A percentile compares a stretch with the other conserved stretches of the same genome.
Conservation (phyloP, 208 protist species). For the Porcisia hertigi region DNA sequence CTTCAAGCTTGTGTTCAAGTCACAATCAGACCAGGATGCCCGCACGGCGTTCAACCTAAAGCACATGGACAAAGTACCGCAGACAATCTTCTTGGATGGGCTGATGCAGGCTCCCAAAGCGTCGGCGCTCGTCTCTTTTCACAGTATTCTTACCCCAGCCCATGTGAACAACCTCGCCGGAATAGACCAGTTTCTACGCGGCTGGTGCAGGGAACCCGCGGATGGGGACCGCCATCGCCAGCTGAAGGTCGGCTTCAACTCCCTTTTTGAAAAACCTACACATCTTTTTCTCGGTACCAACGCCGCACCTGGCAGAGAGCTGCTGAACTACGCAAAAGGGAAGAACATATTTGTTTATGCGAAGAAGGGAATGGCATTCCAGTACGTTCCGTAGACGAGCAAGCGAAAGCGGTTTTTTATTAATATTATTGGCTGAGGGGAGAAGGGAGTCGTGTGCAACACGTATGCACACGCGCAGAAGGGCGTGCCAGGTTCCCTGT, state of each 20-base stretch:
- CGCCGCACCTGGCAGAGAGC: conserved; percentile 58
- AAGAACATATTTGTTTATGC: conserved; percentile 87
- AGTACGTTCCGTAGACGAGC: conserved; percentile 58
- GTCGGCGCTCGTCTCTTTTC: conserved; percentile 68
- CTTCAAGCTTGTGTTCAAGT: conserved; percentile 85
- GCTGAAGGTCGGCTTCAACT: conserved; percentile 60
- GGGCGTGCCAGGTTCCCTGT: neutral
- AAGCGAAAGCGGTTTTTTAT: neutral
- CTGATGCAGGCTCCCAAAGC: conserved; percentile 61
- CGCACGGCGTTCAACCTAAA: conserved; percentile 77
- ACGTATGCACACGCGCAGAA: neutral
- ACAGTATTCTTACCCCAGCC: conserved; percentile 50
- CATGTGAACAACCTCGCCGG: conserved; percentile 73
- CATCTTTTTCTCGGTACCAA: conserved; percentile 81
- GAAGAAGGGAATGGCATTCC: conserved; percentile 63
- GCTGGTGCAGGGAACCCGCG: conserved; percentile 57
- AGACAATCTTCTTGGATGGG: conserved; percentile 81
- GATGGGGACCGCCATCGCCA: conserved; percentile 85
- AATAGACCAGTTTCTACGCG: conserved; percentile 62
- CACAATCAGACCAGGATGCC: conserved; percentile 62
- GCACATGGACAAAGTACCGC: conserved; percentile 67
- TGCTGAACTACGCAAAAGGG: conserved; percentile 78
- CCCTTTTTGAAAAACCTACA: conserved; percentile 55
- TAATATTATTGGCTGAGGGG: neutral
- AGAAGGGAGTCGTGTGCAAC: too few relatives aligned